A percentile compares a stretch with the other conserved stretches of the same genome.
Evolutionary conservation across 1,139 yeast species (phyloP).

Genomic region (Candida tetrigidarum): DNA sequence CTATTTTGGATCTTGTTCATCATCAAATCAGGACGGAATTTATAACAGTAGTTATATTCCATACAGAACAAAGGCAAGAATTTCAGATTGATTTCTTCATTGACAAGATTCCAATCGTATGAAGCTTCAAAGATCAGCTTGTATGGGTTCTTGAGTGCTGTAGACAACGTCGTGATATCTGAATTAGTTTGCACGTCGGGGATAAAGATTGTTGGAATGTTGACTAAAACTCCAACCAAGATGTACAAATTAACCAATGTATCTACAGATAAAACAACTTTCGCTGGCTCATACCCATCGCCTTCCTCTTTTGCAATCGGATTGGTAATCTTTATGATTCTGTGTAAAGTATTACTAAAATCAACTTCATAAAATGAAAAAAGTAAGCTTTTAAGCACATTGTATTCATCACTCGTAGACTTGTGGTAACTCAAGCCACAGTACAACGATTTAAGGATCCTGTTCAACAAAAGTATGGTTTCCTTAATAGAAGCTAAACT

Average conservation of each 20-base stretch:
- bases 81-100: conserved; percentile 23
- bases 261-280: conserved; percentile 32
- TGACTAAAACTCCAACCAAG: conserved; percentile 30
- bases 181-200: conserved; percentile 25
- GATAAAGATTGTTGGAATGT: conserved; percentile 25
- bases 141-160: conserved; percentile 28
- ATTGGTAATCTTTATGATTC: conserved; percentile 28
- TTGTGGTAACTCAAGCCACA: conserved; percentile 19
- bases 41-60: conserved; percentile 34
- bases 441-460: conserved; percentile 27
- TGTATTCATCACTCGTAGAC: conserved; percentile 20
- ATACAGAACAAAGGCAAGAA: conserved; percentile 31
- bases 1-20: conserved; percentile 29
- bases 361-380: conserved; percentile 28
- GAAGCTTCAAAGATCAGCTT: conserved; percentile 19
- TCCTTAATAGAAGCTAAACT: conserved; percentile 32
- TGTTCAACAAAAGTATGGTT: conserved; percentile 28
- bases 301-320: conserved; percentile 18
- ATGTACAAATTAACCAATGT: conserved; percentile 30
- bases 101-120: conserved; percentile 19
- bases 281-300: conserved; percentile 20
- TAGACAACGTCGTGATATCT: conserved; percentile 30
- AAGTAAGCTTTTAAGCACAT: conserved; percentile 25
- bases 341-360: conserved; percentile 26
- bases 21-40: conserved; percentile 36